Base-by-base conservation (phyloP, 768 basidiomycete species). In the Lentinula edodes region DNA sequence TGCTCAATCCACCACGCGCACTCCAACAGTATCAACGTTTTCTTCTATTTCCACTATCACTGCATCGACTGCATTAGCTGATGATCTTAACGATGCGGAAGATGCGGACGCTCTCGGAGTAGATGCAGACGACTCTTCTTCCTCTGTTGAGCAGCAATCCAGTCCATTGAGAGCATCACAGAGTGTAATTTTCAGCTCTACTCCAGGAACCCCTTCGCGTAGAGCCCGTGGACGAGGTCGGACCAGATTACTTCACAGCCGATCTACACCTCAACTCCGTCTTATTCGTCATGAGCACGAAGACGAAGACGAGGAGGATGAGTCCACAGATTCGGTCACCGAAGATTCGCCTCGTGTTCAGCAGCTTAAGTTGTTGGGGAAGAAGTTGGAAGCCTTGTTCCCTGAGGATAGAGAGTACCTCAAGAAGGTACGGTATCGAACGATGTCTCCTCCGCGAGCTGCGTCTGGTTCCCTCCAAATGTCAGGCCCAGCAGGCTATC, bases 51-150 rank as follows among this genome's bases (percentile, higher is more conserved):
- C 53, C 41, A 61, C 60, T 18, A 35, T 32, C 39, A 45, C 46
- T 51, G n/a, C 59, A 16, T 60, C 64, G 45, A 35, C 61, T 45
- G 39, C 38, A 35, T 52, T 28, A 52, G 48, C 28, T 48, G 60
- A 43, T 12, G 39, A 60, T 20, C 38, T 59, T 16, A 63, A 63
- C 9, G 62, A 67, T 38, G 65, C 64, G 35, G 67, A 67, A 18
- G 67, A 67, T 34, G 59, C 3, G 38, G 61, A 64, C 45, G 56
- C 62, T 16, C 41, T 56, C 13, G 63, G 60, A 6, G 64, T 64
- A 41, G 67, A 70, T 42, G 67, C 64, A 28, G 69, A 70, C 35
- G 69, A 70, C 18, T 68, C 69, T 5, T 70, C 69, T n/a, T 67
- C 69, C 6, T 70, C 68, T 32, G 66, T 63, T 23, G 68, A 68